Evolutionary conservation across 2,329 filamentous ascomycete genomes (phyloP).

Genomic region (Calonectria honghensis): DNA sequence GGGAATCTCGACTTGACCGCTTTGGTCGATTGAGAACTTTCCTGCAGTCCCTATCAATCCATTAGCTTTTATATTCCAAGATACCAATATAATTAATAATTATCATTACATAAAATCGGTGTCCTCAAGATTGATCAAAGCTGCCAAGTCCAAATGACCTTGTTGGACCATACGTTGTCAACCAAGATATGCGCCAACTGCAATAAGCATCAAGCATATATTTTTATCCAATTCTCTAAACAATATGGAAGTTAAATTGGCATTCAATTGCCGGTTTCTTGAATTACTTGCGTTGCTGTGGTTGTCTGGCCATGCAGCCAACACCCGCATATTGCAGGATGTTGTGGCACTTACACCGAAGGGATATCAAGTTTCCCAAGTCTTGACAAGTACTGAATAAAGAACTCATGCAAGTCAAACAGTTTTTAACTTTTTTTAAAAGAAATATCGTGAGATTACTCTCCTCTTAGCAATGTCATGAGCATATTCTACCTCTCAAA

Average conservation of each 20-base stretch:
- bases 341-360: neutral
- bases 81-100: neutral
- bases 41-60: neutral
- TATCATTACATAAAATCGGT: neutral
- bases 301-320: neutral
- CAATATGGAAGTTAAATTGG: neutral
- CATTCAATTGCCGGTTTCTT: neutral
- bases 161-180: neutral
- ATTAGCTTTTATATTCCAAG: neutral
- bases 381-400: neutral
- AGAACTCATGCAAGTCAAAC: neutral
- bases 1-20: neutral
- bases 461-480: neutral
- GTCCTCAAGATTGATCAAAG: too few relatives aligned
- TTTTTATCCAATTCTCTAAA: neutral
- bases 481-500: neutral
- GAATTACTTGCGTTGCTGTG: neutral
- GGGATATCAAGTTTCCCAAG: neutral
- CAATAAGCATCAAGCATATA: neutral
- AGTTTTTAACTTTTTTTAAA: neutral
- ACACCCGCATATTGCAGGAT: neutral
- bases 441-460: neutral
- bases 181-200: neutral
- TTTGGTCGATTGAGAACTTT: neutral
- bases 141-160: neutral